These are phyloP conservation scores for Rhizopogon vinicolor DNA, from an alignment of 768 basidiomycete genomes.

Conservation along the genomic window DNA sequence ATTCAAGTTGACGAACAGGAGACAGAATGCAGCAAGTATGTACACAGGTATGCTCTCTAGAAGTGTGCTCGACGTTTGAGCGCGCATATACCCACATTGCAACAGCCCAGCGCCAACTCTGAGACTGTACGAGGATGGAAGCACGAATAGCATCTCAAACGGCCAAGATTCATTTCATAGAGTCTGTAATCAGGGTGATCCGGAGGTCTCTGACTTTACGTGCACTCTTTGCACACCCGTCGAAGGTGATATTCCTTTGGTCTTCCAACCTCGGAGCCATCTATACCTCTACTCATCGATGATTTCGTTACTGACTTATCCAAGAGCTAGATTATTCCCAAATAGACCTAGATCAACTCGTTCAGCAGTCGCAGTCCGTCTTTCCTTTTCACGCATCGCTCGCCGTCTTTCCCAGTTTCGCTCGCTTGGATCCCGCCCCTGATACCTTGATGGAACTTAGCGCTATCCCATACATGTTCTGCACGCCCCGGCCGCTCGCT, in stretches of 20 bases:
- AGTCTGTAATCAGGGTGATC: slow-evolving; percentile 16
- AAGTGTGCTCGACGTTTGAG: background rate
- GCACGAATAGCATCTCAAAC: background rate
- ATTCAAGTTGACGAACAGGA: background rate
- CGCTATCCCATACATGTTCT: slow-evolving; percentile 25
- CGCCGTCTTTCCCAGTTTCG: background rate
- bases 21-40: background rate
- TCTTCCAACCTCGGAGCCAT: no score
- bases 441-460: slow-evolving; percentile 20
- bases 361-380: background rate
- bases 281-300: background rate
- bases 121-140: no score
- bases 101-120: background rate
- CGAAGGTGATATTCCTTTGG: slow-evolving; percentile 15
- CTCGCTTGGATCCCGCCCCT: slow-evolving; percentile 10
- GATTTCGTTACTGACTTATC: background rate
- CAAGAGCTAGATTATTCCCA: background rate
- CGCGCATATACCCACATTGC: background rate
- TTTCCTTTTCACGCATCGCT: background rate
- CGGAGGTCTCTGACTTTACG: slow-evolving; percentile 8
- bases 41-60: background rate
- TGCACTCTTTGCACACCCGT: slow-evolving; percentile 16
- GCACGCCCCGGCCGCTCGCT: slow-evolving; percentile 9
- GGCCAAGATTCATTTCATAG: background rate
- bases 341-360: background rate